Base-by-base conservation (phyloP, 148 eudicot genomes). In the Nepenthes mirabilis region DNA sequence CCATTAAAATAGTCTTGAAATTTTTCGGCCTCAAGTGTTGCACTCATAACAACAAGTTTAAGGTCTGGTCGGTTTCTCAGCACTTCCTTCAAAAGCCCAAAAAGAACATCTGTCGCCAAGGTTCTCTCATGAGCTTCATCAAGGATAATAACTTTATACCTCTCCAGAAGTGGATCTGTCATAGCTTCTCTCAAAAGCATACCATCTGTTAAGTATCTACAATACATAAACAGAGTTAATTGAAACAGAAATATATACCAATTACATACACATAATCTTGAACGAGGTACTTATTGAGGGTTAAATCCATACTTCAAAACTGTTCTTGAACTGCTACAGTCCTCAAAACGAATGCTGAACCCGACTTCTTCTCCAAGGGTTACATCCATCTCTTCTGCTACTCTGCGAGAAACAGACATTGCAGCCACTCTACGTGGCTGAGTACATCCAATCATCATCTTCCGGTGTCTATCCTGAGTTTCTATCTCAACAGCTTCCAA, bases 391-490 rank as follows among this genome's bases (percentile, higher is more conserved):
- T 93, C 99, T 69, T 93, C 97, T 37, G 99, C 80, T 69, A 93
- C 97, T 63, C 99, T 81, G 2, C 97, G 86, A 11, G 97, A 89
- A 37, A 93, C 99, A 56, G 99, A 93, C 97, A 93, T 93, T 50
- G 99, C 99, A 52, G 99, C 99, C 64, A 93, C 99, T 74, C 99
- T 84, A 54, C 95, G 87, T 14, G 99, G 99, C 71, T 93, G 97
- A 1, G 99, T 93, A 75, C 99, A 93, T 8, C 66, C 99, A 64
- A 93, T 71, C 84, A 89, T 72, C 80, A 64, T 88, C 78, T 93
- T 93, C 59, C 54, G 64, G 10, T 78, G 74, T 62, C 72, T 89
- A 61, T 89, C 97, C 6, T 82, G 66, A 50, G 73, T 68, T 59
- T 89, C 90, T 43, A 82, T 12, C 9, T 86, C 91, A 59, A 86